Conservation (phyloP, 2,329 filamentous ascomycete genomes). For the Talaromyces pinophilus region DNA sequence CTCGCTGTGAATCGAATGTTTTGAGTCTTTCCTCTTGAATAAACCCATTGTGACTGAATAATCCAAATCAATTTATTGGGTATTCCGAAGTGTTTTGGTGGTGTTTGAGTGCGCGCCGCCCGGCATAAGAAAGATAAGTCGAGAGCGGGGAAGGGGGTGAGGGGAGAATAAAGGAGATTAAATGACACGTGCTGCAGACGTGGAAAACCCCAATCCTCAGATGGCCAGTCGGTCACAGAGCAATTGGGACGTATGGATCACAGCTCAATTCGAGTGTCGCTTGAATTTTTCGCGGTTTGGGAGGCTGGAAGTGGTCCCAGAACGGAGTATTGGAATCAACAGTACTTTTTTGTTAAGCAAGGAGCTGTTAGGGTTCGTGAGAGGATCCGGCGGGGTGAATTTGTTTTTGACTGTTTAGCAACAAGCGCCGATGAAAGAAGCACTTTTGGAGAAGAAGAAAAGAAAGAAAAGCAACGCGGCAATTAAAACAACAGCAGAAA, state of each 20-base stretch:
- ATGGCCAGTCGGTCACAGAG: not conserved
- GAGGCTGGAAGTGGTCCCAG: not conserved
- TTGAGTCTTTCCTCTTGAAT: conserved; percentile 51
- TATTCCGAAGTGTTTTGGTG: not conserved
- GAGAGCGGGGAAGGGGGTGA: conserved; percentile 8
- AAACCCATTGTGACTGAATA: conserved; percentile 42
- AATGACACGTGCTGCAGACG: conserved; percentile 9
- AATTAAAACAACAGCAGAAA: not conserved
- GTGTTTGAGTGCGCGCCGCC: not conserved
- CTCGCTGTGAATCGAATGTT: conserved; percentile 40
- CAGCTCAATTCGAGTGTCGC: not conserved
- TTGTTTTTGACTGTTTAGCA: not conserved
- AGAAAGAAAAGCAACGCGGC: not conserved
- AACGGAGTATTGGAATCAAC: conserved; percentile 3
- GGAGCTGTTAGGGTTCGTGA: conserved; percentile 3
- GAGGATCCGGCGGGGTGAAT: not conserved
- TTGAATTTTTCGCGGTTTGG: not conserved
- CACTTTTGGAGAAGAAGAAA: conserved; percentile 3
- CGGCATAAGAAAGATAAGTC: conserved; percentile 14
- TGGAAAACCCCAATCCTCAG: not conserved
- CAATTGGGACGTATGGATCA: not conserved
- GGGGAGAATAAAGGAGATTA: conserved; percentile 4
- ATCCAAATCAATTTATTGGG: not conserved
- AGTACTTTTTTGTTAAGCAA: conserved; percentile 6
- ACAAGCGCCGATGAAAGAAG: not conserved